Conservation (phyloP, 2,329 filamentous ascomycete species). For the Pyrenophora tritici-repentis region DNA sequence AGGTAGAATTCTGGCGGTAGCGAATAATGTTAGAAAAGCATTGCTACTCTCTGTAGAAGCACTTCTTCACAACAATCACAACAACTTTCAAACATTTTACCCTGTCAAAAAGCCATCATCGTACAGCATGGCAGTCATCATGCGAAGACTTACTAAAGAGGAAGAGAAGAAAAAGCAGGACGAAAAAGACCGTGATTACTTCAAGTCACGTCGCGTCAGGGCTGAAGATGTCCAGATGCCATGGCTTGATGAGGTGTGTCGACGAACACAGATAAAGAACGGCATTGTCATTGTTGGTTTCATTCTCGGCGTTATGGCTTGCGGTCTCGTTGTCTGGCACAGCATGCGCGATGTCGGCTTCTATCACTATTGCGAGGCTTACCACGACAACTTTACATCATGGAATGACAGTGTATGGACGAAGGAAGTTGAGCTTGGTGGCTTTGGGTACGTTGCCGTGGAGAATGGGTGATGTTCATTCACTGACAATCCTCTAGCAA, state of each 20-base stretch:
- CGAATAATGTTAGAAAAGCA: too few species aligned
- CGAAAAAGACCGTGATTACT: too few species aligned
- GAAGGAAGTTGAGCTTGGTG: conserved; percentile 75
- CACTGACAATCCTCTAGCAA: conserved; percentile 61
- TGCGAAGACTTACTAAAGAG: too few species aligned
- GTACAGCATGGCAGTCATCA: too few species aligned
- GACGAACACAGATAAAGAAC: conserved; percentile 78
- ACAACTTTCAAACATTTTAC: too few species aligned
- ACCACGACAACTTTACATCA: conserved; percentile 68
- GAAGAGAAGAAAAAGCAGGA: not conserved
- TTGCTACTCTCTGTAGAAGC: too few species aligned
- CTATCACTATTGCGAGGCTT: conserved; percentile 72
- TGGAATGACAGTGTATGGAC: conserved; percentile 69
- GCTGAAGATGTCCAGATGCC: conserved; percentile 77
- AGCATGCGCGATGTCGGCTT: conserved; percentile 72
- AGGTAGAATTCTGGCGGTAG: too few species aligned
- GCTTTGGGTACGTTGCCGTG: conserved; percentile 67
- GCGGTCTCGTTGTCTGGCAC: conserved; percentile 75
- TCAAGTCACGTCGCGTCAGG: conserved; percentile 72
- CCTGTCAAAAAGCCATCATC: too few species aligned
- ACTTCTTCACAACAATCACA: too few species aligned
- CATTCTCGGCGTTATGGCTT: conserved; percentile 67
- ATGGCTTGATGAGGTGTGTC: conserved; percentile 74
- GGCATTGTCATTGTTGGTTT: conserved; percentile 78
- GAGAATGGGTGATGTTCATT: not conserved